Percentiles rank a stretch among this genome's conserved stretches.
Conservation (phyloP, 2,329 filamentous ascomycete genomes). For the Claviceps maximensis region DNA sequence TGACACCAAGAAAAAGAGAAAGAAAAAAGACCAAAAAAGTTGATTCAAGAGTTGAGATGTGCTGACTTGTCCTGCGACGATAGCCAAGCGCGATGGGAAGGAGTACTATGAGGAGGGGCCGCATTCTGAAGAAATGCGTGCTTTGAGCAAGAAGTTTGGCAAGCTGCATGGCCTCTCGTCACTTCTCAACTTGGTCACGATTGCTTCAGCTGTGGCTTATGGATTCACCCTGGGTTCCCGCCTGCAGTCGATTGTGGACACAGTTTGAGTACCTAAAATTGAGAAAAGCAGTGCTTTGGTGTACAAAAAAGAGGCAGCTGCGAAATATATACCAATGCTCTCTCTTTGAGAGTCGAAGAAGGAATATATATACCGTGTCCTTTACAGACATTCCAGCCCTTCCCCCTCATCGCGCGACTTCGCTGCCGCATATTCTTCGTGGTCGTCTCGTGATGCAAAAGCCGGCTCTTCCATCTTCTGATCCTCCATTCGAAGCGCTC, state of each 20-base stretch:
- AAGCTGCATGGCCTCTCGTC: slow-evolving; percentile 72
- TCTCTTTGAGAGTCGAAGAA: not conserved
- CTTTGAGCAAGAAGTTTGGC: slow-evolving; percentile 65
- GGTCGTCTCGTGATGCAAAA: not conserved
- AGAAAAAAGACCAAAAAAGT: no score
- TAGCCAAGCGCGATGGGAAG: slow-evolving; percentile 80
- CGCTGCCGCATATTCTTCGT: not conserved
- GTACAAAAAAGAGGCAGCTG: not conserved
- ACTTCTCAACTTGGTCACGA: slow-evolving; percentile 59
- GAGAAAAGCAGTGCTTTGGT: not conserved
- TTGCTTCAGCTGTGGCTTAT: slow-evolving; percentile 62
- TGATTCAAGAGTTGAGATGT: not conserved
- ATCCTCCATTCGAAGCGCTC: not conserved
- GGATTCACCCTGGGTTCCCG: slow-evolving; percentile 59
- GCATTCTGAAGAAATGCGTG: slow-evolving; percentile 73
- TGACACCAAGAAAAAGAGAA: not conserved
- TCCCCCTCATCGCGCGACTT: not conserved
- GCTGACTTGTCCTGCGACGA: slow-evolving; percentile 8
- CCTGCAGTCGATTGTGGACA: slow-evolving; percentile 30
- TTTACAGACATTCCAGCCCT: not conserved
- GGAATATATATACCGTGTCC: not conserved
- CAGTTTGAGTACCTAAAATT: not conserved
- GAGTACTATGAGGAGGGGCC: slow-evolving; percentile 67
- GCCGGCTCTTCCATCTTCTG: not conserved
- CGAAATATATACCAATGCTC: not conserved